These are phyloP conservation scores for Blumeria graminis DNA, from an alignment of 2,329 filamentous ascomycete species.

Conservation along the genomic window DNA sequence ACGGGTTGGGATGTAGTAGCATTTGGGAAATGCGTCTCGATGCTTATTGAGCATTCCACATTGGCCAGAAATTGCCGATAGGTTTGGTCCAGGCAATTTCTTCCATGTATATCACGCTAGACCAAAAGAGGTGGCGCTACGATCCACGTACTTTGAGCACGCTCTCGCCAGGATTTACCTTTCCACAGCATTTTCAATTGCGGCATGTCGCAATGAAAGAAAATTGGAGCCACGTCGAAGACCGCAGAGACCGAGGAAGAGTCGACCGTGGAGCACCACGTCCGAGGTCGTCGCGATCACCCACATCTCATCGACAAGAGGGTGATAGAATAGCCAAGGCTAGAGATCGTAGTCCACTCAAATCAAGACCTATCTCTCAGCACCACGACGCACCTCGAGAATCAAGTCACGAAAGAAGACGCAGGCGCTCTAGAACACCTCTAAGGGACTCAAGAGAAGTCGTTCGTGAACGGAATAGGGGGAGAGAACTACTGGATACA, in stretches of 20 bases:
- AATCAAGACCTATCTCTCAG: constrained; percentile 10
- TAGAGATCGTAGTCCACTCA: constrained; percentile 13
- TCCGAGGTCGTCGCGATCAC: constrained; percentile 16
- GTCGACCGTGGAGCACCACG: constrained; percentile 17
- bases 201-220: constrained; percentile 21
- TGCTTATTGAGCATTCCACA: too few relatives aligned
- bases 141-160: constrained; percentile 1
- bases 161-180: not conserved
- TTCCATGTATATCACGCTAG: constrained; percentile 1
- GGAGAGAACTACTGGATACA: constrained; percentile 15
- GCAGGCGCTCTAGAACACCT: constrained; percentile 12
- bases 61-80: not conserved
- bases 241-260: constrained; percentile 20
- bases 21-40: too few relatives aligned
- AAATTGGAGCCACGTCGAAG: constrained; percentile 19
- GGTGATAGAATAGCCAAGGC: constrained; percentile 13
- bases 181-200: constrained; percentile 8
- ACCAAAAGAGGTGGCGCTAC: not conserved
- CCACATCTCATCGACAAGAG: constrained; percentile 15
- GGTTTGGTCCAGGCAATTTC: constrained; percentile 1
- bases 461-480: constrained; percentile 15
- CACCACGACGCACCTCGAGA: constrained; percentile 11
- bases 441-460: constrained; percentile 13
- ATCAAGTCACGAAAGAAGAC: constrained; percentile 12
- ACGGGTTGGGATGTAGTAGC: too few relatives aligned